Conservation (phyloP, 2,329 filamentous ascomycete genomes). For the Trichoderma sp. region DNA sequence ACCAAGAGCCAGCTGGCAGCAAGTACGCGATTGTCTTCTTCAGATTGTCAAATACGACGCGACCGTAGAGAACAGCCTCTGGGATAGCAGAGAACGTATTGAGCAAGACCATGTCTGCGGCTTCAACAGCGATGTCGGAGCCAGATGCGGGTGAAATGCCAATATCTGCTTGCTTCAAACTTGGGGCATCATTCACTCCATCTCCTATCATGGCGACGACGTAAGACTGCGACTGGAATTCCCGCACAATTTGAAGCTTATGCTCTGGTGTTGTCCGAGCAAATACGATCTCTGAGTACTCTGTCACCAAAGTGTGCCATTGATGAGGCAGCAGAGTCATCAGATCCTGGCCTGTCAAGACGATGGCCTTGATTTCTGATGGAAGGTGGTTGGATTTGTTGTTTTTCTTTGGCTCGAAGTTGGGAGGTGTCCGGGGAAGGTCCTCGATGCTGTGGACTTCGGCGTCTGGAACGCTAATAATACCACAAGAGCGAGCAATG, state of each 20-base stretch:
- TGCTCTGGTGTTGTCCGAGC: conserved; percentile 76
- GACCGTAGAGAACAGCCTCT: conserved; percentile 70
- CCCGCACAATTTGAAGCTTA: conserved; percentile 76
- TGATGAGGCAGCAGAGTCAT: neutral
- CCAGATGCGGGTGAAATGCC: conserved; percentile 81
- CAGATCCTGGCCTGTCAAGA: neutral
- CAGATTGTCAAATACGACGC: conserved; percentile 77
- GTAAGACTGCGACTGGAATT: conserved; percentile 63
- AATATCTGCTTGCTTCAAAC: conserved; percentile 76
- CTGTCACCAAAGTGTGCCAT: neutral
- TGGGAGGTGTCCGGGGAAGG: neutral
- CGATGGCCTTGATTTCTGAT: neutral
- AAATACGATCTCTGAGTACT: conserved; percentile 73
- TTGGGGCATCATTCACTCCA: conserved; percentile 83
- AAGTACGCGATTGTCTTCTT: conserved; percentile 73
- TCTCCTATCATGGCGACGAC: conserved; percentile 85
- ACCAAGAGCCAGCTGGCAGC: conserved; percentile 71
- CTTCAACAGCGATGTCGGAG: conserved; percentile 79
- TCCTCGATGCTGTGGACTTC: neutral
- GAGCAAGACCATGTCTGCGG: conserved; percentile 78
- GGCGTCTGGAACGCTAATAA: conserved; percentile 36
- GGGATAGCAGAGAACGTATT: conserved; percentile 73
- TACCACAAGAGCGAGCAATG: conserved; percentile 72
- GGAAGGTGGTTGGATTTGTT: neutral
- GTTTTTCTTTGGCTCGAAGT: neutral